Conservation (phyloP, 805 yeast genomes). For the Cyberlindnera petersonii region DNA sequence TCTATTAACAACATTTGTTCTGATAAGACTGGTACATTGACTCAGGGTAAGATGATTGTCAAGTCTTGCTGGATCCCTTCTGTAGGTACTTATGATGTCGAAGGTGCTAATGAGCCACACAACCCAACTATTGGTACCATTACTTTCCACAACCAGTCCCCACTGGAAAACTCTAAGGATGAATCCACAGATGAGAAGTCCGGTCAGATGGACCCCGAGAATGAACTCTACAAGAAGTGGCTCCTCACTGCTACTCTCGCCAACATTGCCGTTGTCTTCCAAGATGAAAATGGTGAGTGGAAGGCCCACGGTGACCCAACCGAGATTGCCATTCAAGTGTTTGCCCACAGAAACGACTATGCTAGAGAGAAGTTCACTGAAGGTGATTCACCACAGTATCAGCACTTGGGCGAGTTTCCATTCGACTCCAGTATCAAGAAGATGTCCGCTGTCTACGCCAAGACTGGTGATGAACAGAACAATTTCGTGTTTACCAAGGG, state of each 20-base stretch:
- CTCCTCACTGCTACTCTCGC: conserved; percentile 68
- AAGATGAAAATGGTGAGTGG: conserved; percentile 51
- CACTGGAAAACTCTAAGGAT: conserved; percentile 22
- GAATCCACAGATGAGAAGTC: conserved; percentile 11
- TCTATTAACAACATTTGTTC: conserved; percentile 78
- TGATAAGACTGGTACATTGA: conserved; percentile 79
- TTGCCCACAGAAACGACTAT: conserved; percentile 53
- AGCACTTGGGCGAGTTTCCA: conserved; percentile 62
- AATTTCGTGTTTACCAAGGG: conserved; percentile 56
- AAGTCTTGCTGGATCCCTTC: conserved; percentile 65
- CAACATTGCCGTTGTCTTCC: conserved; percentile 66
- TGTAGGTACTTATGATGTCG: conserved; percentile 52
- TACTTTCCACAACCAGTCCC: conserved; percentile 21
- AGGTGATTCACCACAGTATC: conserved; percentile 27
- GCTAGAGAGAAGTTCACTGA: conserved; percentile 43
- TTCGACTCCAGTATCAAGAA: conserved; percentile 72
- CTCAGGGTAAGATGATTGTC: conserved; percentile 78
- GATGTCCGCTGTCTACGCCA: conserved; percentile 59
- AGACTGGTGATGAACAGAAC: conserved; percentile 28
- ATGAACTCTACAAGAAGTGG: conserved; percentile 39
- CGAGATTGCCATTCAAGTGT: conserved; percentile 83
- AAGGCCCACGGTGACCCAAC: conserved; percentile 87
- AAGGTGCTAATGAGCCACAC: conserved; percentile 55
- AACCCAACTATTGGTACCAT: conserved; percentile 57
- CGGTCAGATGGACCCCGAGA: conserved; percentile 2